Evolutionary conservation across 148 eudicot genomes (phyloP), one percentile per base, ranked within the genome.

Genomic region (Chenopodium quinoa): DNA sequence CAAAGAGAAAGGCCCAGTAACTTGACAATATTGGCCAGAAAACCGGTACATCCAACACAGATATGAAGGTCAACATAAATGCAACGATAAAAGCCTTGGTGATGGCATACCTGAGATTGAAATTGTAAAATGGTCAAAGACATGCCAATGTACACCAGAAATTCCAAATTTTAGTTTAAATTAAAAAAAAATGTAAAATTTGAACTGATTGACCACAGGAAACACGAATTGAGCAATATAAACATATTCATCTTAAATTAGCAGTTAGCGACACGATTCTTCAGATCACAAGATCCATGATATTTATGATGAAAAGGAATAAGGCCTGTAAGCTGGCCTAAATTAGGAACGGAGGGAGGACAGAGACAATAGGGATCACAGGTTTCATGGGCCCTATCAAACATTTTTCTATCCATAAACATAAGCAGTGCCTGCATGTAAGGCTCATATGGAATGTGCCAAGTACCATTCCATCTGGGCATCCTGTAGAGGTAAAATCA

Each of bases 21-120:
- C 91, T 87, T 50, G 89, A 83, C 73, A 92, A 82, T 79, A 92
- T 91, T 46, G 96, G 96, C 96, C 96, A 92, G 79, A 92, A 92
- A 11, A 92, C 96, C 31, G 96, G 96, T 64, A 92, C 93, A 73
- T 92, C 96, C 83, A 92, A 87, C 52, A 87, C 73, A 46, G 90
- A 87, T 86, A 91, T 86, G 83, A 92, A 91, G 62, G 93, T 92
- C 87, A 92, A 31, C 25, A 86, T 46, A 71, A 92, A 86, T 32
- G 96, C 89, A 82, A 92, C 85, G 65, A 89, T 82, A 84, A 89
- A 91, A 31, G 93, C 96, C 86, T 91, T 91, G 32, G 91, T 89
- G 76, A 92, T 87, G 29, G 93, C 87, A 80, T 85, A 86, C 91
- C 92, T 92, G 86, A 66, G 46, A 67, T 52, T 50, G 23, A 84